Evolutionary conservation across 2,329 filamentous ascomycete species (phyloP).

Genomic region (Podosphaera xanthii): DNA sequence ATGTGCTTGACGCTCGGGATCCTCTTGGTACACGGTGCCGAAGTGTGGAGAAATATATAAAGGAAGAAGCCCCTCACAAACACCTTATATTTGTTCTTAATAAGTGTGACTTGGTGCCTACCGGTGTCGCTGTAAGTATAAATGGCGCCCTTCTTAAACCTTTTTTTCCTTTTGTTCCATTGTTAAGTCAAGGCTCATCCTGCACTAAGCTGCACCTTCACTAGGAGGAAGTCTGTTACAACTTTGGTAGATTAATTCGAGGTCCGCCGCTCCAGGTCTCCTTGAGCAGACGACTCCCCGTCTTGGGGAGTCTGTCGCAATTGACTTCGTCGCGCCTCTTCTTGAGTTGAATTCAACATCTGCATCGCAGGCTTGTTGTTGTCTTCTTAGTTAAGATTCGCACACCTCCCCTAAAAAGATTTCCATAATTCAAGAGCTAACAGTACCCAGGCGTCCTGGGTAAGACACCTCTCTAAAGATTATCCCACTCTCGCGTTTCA

Average conservation of each 20-base stretch:
- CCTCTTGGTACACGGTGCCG: constrained; percentile 75
- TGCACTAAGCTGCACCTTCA: constrained; percentile 31
- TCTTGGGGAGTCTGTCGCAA: constrained; percentile 67
- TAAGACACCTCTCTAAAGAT: constrained; percentile 67
- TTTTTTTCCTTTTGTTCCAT: constrained; percentile 14
- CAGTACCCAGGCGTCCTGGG: constrained; percentile 61
- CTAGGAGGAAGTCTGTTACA: constrained; percentile 94
- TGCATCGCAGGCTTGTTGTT: constrained; percentile 40
- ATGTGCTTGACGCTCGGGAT: constrained; percentile 75
- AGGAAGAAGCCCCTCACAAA: constrained; percentile 85
- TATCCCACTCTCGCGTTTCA: constrained; percentile 91
- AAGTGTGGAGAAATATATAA: constrained; percentile 80
- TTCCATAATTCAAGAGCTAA: constrained; percentile 14
- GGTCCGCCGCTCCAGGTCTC: constrained; percentile 40
- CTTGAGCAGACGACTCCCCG: constrained; percentile 52
- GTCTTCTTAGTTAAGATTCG: constrained; percentile 99
- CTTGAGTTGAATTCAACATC: constrained; percentile 87
- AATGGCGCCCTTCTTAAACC: constrained; percentile 2
- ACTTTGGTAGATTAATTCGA: constrained; percentile 82
- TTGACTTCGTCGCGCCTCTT: constrained; percentile 51
- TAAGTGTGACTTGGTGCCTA: constrained; percentile 84
- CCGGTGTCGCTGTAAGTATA: constrained; percentile 74
- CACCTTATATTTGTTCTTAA: constrained; percentile 78
- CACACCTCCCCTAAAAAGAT: constrained; percentile 30
- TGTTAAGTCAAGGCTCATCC: constrained; percentile 82